Conservation (phyloP, 441 rosid species). For the Arabidopsis lyrata region DNA sequence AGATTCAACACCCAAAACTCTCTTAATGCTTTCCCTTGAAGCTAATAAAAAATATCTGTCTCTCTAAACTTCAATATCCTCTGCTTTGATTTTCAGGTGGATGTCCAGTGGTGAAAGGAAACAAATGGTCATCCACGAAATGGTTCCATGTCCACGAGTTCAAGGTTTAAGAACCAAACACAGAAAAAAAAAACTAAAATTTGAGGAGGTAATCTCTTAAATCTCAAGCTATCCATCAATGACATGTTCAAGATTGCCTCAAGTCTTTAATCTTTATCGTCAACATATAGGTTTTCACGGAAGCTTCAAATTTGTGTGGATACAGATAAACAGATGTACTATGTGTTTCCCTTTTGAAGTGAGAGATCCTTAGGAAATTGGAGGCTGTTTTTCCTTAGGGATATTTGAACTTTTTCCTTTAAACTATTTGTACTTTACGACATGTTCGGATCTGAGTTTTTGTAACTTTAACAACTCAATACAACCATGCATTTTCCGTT, state of each 20-base stretch:
- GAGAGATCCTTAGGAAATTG: slow-evolving; percentile 31
- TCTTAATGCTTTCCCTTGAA: slow-evolving; percentile 11
- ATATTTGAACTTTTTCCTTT: slow-evolving; percentile 29
- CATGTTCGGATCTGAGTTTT: slow-evolving; percentile 33
- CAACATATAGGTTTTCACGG: slow-evolving; percentile 21
- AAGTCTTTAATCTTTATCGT: background rate
- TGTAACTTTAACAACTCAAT: slow-evolving; percentile 8
- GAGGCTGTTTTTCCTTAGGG: slow-evolving; percentile 36
- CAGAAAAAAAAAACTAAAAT: background rate
- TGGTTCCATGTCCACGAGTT: slow-evolving; percentile 89
- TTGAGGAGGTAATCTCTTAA: slow-evolving; percentile 33
- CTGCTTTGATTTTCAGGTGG: slow-evolving; percentile 64
- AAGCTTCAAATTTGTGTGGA: slow-evolving; percentile 28
- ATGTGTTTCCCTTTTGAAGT: slow-evolving; percentile 26
- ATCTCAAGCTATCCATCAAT: slow-evolving; percentile 1
- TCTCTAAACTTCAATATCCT: slow-evolving; percentile 24
- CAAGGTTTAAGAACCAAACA: slow-evolving; percentile 48
- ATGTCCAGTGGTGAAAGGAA: slow-evolving; percentile 90
- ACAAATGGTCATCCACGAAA: slow-evolving; percentile 97
- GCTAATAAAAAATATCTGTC: background rate
- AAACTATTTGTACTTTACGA: slow-evolving; percentile 10
- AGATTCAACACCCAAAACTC: slow-evolving; percentile 5
- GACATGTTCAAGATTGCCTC: slow-evolving; percentile 19
- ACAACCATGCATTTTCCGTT: slow-evolving; percentile 19
- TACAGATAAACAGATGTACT: slow-evolving; percentile 31